Evolutionary conservation across 2,329 filamentous ascomycete species (phyloP), one percentile per base, ranked within the genome.

Genomic region (Tolypocladium pustulatum): DNA sequence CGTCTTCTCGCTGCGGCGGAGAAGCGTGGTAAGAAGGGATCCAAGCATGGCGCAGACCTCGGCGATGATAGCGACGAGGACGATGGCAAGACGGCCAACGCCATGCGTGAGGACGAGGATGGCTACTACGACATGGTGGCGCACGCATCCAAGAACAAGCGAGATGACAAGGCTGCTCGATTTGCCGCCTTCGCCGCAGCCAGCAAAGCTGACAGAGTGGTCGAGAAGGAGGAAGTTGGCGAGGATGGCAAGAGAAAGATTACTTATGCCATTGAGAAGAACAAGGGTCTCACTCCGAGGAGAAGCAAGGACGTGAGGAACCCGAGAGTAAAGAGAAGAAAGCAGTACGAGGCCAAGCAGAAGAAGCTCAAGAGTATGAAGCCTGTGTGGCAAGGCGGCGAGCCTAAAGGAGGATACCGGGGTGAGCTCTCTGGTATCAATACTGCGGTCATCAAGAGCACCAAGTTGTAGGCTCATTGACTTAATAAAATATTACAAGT

Each of bases 371-470:
- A 84, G 68, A 93, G 88, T 70, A 90, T 92, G 78, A 90, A 89
- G 77, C 83, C 89, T 10, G 80, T 90, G 17, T 97, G 92, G 78
- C 90, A 91, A 74, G 90, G 90, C 65, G 89, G 90, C 61, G 86
- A 95, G 76, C 86, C 89, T 65, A 84, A 84, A 69, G 89, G 91
- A 68, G 89, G 91, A 57, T 99, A 99, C 77, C 84, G 84, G 64
- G 94, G 94, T 76, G 94, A 97, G 74, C 76, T 89, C 76, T 94
- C 92, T 49, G 94, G 94, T 85, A 96, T 99, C 77, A 97, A 97
- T 81, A 89, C 87, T 66, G 89, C 89, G 25, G 76, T 99, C 73
- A 86, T 97, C 67, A 96, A 94, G 85, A 96, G 91, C 81, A 83
- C 90, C 69, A 97, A 94, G 80, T 78, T 99, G 75, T 93, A 85